Conservation (phyloP, 2,329 filamentous ascomycete genomes). For the Ceratocystis harringtonii region DNA sequence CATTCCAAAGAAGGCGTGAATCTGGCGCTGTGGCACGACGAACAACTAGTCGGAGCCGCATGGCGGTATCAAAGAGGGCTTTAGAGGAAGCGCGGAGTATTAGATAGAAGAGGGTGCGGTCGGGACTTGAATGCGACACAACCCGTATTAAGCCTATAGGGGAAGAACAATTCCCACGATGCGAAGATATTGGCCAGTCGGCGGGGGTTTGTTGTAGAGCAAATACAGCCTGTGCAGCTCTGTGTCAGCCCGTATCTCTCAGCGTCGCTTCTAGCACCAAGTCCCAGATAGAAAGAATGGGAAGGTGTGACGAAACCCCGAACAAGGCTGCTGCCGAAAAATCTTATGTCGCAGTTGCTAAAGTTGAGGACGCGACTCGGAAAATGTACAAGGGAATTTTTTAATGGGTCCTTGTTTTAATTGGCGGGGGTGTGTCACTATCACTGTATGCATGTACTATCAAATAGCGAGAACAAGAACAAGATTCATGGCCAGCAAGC, state of each 20-base stretch:
- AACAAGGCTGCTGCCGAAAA: neutral
- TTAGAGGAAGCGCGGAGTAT: neutral
- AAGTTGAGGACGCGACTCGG: neutral
- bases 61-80: neutral
- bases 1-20: constrained; percentile 56
- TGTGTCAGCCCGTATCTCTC: neutral
- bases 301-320: neutral
- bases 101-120: neutral
- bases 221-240: neutral
- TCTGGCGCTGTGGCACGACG: constrained; percentile 60
- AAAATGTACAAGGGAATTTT: neutral
- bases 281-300: neutral
- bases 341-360: neutral
- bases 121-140: neutral
- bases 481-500: neutral
- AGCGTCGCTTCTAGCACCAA: neutral
- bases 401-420: neutral
- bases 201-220: too few relatives aligned
- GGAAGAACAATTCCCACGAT: constrained; percentile 8
- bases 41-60: constrained; percentile 62
- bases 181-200: neutral
- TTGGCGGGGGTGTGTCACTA: neutral
- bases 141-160: neutral
- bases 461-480: neutral
- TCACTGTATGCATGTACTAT: neutral